Percentiles rank a stretch among this genome's conserved stretches.
Conservation (phyloP, 805 yeast genomes). For the Cyberlindnera sargentensis region DNA sequence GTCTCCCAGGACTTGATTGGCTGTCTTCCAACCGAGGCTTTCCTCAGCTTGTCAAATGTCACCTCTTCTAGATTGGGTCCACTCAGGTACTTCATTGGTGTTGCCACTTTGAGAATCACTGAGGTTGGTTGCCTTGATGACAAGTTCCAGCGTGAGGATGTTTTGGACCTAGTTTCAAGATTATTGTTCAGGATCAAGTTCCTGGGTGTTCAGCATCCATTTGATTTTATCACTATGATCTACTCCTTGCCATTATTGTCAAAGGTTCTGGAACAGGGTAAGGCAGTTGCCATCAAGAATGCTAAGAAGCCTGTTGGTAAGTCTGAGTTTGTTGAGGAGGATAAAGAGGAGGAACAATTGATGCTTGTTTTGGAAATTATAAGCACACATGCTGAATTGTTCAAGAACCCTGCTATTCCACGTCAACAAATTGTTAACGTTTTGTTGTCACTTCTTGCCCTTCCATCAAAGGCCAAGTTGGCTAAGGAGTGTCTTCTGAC, state of each 20-base stretch:
- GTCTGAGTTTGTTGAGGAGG: slow-evolving; percentile 72
- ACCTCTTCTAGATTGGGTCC: slow-evolving; percentile 45
- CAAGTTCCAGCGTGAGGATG: slow-evolving; percentile 41
- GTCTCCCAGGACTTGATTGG: slow-evolving; percentile 34
- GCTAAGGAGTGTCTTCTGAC: slow-evolving; percentile 80
- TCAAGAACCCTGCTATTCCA: slow-evolving; percentile 62
- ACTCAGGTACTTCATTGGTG: slow-evolving; percentile 51
- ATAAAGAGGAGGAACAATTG: slow-evolving; percentile 82
- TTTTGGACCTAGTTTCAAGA: slow-evolving; percentile 50
- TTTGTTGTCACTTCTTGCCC: slow-evolving; percentile 56
- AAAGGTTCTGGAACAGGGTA: slow-evolving; percentile 62
- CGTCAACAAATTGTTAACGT: slow-evolving; percentile 56
- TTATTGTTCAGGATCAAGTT: slow-evolving; percentile 72
- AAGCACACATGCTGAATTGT: slow-evolving; percentile 57
- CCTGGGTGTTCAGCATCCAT: slow-evolving; percentile 61
- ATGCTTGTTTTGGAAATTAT: slow-evolving; percentile 71
- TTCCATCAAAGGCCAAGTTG: slow-evolving; percentile 72
- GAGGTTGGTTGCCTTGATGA: slow-evolving; percentile 39
- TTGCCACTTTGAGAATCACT: slow-evolving; percentile 58
- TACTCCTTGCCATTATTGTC: slow-evolving; percentile 72
- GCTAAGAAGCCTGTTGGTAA: slow-evolving; percentile 46
- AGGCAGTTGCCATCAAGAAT: slow-evolving; percentile 43
- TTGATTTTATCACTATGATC: slow-evolving; percentile 61
- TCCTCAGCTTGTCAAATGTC: slow-evolving; percentile 46
- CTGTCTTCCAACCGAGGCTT: slow-evolving; percentile 38